phyloP scores from a whole-genome alignment of 495 filamentous ascomycete species.

The Aspergillus haitiensis region DNA sequence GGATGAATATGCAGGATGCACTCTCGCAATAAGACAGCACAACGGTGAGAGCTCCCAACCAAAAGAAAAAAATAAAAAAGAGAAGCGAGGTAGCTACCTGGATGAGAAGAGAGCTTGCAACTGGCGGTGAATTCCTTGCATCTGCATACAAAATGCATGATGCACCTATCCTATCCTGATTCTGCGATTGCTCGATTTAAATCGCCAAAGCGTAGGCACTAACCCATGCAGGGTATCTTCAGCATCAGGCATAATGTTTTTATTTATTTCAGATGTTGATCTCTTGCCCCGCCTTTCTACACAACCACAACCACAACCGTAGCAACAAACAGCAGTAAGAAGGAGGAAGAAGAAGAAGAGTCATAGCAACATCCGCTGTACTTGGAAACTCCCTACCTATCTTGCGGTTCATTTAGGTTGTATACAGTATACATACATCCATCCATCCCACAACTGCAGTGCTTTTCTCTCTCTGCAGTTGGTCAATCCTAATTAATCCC shows the following conservation, averaged over 20 bases:
- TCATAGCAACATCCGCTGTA: too few species aligned
- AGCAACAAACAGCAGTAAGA: too few species aligned
- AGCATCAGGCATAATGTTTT: too few species aligned
- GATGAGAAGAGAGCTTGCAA: background rate
- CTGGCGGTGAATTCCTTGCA: constrained; percentile 7
- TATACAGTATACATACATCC: too few species aligned
- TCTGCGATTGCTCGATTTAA: background rate
- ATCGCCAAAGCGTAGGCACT: background rate
- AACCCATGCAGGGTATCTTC: too few species aligned
- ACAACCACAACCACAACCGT: too few species aligned
- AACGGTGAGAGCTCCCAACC: background rate
- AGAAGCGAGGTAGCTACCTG: too few species aligned
- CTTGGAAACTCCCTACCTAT: too few species aligned
- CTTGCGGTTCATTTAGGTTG: too few species aligned
- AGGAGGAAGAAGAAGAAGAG: too few species aligned
- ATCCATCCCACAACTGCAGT: too few species aligned
- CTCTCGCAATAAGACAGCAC: background rate
- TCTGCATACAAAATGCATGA: background rate
- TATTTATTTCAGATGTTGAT: too few species aligned
- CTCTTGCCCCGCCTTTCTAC: background rate
- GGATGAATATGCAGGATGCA: background rate
- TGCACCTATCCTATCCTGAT: background rate
- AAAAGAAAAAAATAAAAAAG: background rate
- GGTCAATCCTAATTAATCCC: background rate
- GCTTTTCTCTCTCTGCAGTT: background rate